These are phyloP conservation scores for Neophaeococcomyces mojaviensis DNA, from an alignment of 2,329 filamentous ascomycete species.

Conservation along the genomic window DNA sequence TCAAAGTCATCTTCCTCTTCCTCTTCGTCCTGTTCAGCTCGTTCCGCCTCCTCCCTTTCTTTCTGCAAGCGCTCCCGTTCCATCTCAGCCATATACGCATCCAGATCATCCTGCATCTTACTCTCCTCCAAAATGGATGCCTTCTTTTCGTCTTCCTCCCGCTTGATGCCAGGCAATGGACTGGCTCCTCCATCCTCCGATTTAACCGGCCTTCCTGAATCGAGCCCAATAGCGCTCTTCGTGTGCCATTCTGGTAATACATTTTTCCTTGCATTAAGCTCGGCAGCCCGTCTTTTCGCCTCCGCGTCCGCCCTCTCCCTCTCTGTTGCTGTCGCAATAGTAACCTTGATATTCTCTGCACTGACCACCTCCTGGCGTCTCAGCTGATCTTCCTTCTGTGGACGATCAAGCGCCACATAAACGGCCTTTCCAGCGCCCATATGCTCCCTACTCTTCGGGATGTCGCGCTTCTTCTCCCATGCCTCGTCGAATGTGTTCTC, in stretches of 20 bases:
- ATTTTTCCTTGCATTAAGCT: conserved; percentile 42
- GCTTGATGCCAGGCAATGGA: conserved; percentile 7
- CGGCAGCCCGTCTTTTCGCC: conserved; percentile 40
- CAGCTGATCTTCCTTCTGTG: conserved; percentile 25
- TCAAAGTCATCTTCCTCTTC: conserved; percentile 23
- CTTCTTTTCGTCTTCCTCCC: conserved; percentile 19
- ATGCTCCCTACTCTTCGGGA: conserved; percentile 36
- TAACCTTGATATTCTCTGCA: conserved; percentile 39
- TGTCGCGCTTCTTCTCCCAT: conserved; percentile 42
- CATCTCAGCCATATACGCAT: conserved; percentile 17
- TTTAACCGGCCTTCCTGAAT: conserved; percentile 11
- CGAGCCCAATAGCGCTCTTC: conserved; percentile 16
- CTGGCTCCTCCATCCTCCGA: conserved; percentile 3
- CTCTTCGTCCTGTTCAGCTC: conserved; percentile 19
- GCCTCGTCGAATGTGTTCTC: conserved; percentile 43
- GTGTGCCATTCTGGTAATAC: conserved; percentile 47
- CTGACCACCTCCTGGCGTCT: conserved; percentile 39
- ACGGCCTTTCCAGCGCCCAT: conserved; percentile 31
- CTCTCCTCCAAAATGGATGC: conserved; percentile 12
- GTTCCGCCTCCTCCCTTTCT: conserved; percentile 11
- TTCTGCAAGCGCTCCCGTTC: conserved; percentile 16
- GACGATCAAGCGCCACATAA: conserved; percentile 33
- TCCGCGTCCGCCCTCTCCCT: conserved; percentile 36
- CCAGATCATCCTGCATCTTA: conserved; percentile 10
- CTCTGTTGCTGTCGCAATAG: conserved; percentile 41